Conservation (phyloP, 129 eudicot genomes). For the Flaveria bidentis region DNA sequence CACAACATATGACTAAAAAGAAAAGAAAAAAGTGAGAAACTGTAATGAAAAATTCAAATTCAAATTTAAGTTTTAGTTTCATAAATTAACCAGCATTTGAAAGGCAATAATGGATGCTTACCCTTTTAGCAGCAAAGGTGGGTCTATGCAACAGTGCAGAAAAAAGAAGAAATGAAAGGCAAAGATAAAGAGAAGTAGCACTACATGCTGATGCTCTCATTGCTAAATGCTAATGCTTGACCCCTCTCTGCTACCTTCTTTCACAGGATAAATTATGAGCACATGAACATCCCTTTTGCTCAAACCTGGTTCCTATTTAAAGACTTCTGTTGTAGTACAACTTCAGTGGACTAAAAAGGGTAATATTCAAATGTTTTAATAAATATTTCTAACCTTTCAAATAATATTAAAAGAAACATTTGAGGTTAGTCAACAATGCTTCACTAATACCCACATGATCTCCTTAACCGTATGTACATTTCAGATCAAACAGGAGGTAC, state of each 20-base stretch:
- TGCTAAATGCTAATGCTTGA: slow-evolving; percentile 33
- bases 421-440: slow-evolving; percentile 23
- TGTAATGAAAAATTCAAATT: background rate
- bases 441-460: slow-evolving; percentile 20
- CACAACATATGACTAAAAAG: slow-evolving; percentile 67
- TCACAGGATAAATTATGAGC: slow-evolving; percentile 30
- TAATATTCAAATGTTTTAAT: slow-evolving; percentile 10
- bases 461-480: slow-evolving; percentile 1
- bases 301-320: slow-evolving; percentile 41
- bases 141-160: slow-evolving; percentile 59
- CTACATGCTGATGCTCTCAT: slow-evolving; percentile 43
- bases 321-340: slow-evolving; percentile 39
- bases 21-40: slow-evolving; percentile 1
- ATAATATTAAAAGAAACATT: slow-evolving; percentile 20
- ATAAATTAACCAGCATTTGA: too few species aligned
- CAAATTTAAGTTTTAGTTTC: background rate
- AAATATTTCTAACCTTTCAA: slow-evolving; percentile 14
- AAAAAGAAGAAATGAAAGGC: slow-evolving; percentile 38
- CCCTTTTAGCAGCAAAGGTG: slow-evolving; percentile 65
- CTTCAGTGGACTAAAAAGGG: slow-evolving; percentile 38
- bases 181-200: slow-evolving; percentile 50
- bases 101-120: slow-evolving; percentile 40
- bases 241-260: slow-evolving; percentile 23
- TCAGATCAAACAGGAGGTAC: slow-evolving; percentile 20
- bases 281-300: slow-evolving; percentile 37